Percentiles rank a stretch among this genome's conserved stretches.
These are phyloP conservation scores for Geosmithia morbida DNA, from an alignment of 2,329 filamentous ascomycete species.

Conservation along the genomic window DNA sequence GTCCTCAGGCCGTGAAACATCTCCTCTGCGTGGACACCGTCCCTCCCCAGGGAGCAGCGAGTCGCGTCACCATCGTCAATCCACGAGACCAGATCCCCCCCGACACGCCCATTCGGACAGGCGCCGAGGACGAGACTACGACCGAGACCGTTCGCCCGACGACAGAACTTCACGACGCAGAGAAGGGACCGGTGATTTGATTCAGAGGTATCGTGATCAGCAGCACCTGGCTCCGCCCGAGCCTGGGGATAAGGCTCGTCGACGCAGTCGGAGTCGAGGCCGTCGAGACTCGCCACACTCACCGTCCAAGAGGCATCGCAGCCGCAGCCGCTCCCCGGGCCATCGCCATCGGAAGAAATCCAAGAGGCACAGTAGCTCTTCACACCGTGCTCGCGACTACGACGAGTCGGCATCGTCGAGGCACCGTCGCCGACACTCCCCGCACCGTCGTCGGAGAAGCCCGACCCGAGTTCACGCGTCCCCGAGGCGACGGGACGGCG, in stretches of 20 bases:
- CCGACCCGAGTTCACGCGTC: conserved; percentile 16
- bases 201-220: conserved; percentile 20
- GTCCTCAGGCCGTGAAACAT: conserved; percentile 15
- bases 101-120: conserved; percentile 17
- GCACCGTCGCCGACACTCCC: conserved; percentile 16
- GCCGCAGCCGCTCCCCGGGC: conserved; percentile 22
- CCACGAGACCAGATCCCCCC: conserved; percentile 14
- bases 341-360: conserved; percentile 24
- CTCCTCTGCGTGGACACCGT: conserved; percentile 15
- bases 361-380: conserved; percentile 18
- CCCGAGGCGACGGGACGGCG: conserved; percentile 8
- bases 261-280: conserved; percentile 18
- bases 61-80: conserved; percentile 15
- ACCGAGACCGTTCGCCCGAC: conserved; percentile 11
- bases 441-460: conserved; percentile 15
- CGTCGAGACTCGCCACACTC: conserved; percentile 17
- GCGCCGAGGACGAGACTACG: conserved; percentile 21
- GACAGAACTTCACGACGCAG: conserved; percentile 8
- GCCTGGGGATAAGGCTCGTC: conserved; percentile 14
- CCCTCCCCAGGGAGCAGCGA: conserved; percentile 11
- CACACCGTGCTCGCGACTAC: conserved; percentile 19
- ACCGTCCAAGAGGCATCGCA: conserved; percentile 25
- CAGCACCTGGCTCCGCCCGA: conserved; percentile 11
- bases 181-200: conserved; percentile 19
- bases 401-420: conserved; percentile 18